Evolutionary conservation across 257 asterid species (phyloP).

Genomic region (Haberlea rhodopensis): DNA sequence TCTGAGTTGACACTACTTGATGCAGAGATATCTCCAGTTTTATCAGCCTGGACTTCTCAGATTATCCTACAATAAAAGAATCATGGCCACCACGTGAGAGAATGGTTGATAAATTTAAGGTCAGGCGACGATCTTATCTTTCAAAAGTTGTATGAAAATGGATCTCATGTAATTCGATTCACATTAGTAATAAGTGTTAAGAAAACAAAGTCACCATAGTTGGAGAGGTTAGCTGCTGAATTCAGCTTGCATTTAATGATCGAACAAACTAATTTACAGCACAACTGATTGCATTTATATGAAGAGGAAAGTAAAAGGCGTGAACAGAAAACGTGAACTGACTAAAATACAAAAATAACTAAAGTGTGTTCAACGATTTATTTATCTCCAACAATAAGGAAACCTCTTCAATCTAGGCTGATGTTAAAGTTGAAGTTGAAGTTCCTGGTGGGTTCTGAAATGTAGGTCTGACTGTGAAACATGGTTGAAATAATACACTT

Average conservation of each 20-base stretch:
- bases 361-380: too few species aligned
- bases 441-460: not conserved
- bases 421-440: conserved; percentile 6
- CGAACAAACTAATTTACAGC: too few species aligned
- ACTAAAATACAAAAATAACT: too few species aligned
- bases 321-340: too few species aligned
- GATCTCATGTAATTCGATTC: conserved; percentile 20
- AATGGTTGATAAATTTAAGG: conserved; percentile 47
- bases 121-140: conserved; percentile 35
- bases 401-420: not conserved
- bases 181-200: not conserved
- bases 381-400: too few species aligned
- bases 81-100: conserved; percentile 59
- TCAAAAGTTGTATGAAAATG: conserved; percentile 31
- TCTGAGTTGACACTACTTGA: conserved; percentile 38
- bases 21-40: conserved; percentile 39
- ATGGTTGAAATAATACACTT: not conserved
- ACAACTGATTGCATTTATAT: too few species aligned
- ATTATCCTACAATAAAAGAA: conserved; percentile 48
- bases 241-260: too few species aligned
- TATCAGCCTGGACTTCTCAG: conserved; percentile 51
- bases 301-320: too few species aligned
- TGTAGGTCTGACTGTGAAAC: conserved; percentile 7
- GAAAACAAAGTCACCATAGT: too few species aligned
- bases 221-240: too few species aligned